Evolutionary conservation across 1,139 yeast genomes (phyloP).

Genomic region (Taphrina pruni): DNA sequence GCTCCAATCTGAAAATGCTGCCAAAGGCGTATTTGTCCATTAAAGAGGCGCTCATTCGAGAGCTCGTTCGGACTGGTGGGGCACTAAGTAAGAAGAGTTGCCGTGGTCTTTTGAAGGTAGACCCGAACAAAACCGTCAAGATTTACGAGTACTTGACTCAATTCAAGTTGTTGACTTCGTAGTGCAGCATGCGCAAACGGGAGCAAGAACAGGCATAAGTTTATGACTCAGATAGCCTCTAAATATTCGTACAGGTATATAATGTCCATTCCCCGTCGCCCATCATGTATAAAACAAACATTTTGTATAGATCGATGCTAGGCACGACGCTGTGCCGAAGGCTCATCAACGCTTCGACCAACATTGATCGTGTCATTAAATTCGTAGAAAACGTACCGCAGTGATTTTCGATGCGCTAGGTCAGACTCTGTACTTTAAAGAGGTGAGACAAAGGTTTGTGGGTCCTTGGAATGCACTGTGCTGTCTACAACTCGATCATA

Average conservation of each 20-base stretch:
- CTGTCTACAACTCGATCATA: neutral
- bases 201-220: no score
- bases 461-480: neutral
- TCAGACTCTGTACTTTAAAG: neutral
- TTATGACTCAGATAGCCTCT: neutral
- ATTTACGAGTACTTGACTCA: slow-evolving; percentile 90
- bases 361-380: no score
- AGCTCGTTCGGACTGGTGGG: slow-evolving; percentile 84
- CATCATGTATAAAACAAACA: no score
- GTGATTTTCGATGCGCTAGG: neutral
- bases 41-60: slow-evolving; percentile 88
- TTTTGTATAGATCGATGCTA: no score
- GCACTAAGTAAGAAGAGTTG: slow-evolving; percentile 80
- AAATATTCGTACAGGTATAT: neutral
- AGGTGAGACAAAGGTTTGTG: neutral
- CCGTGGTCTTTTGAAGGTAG: slow-evolving; percentile 79
- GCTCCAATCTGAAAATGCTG: slow-evolving; percentile 78
- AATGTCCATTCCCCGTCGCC: neutral
- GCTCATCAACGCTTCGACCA: no score
- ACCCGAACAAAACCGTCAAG: slow-evolving; percentile 81
- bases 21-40: slow-evolving; percentile 95
- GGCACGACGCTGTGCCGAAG: no score
- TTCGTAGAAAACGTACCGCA: no score
- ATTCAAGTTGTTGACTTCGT: slow-evolving; percentile 73
- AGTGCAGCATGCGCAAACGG: no score